Evolutionary conservation across 495 filamentous ascomycete genomes (phyloP).

Genomic region (Glarea lozoyensis): DNA sequence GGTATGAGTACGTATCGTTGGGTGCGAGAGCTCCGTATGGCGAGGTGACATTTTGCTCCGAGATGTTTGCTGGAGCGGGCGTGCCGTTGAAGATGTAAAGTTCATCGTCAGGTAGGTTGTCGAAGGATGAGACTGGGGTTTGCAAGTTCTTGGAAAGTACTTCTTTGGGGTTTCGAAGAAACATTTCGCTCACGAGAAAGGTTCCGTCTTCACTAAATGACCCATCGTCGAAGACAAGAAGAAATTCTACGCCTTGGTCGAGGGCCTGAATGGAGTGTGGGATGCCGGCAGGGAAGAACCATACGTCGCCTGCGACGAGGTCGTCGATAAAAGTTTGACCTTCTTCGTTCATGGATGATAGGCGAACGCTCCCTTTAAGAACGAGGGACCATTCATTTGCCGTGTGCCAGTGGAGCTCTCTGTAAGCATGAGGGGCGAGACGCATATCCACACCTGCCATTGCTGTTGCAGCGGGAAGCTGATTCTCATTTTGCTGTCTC

Average conservation of each 20-base stretch:
- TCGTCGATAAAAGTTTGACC: conserved; percentile 58
- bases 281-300: conserved; percentile 61
- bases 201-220: conserved; percentile 58
- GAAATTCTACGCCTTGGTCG: conserved; percentile 54
- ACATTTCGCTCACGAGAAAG: conserved; percentile 56
- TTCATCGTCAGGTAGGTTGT: conserved; percentile 47
- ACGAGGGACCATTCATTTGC: conserved; percentile 58
- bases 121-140: conserved; percentile 42
- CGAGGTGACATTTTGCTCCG: conserved; percentile 51
- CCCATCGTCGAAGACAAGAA: conserved; percentile 61
- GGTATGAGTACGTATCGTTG: conserved; percentile 52
- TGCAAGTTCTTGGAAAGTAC: conserved; percentile 58
- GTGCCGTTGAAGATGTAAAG: conserved; percentile 66
- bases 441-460: conserved; percentile 77
- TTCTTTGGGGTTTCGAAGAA: conserved; percentile 50
- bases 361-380: conserved; percentile 54
- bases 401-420: conserved; percentile 69
- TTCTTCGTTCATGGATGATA: conserved; percentile 48
- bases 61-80: conserved; percentile 47
- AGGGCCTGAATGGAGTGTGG: conserved; percentile 61
- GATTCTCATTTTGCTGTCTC: conserved; percentile 51
- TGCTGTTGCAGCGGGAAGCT: conserved; percentile 51
- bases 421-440: conserved; percentile 53
- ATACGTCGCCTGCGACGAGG: conserved; percentile 55
- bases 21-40: conserved; percentile 45